Evolutionary conservation across 2,329 filamentous ascomycete species (phyloP).

Genomic region (Rutstroemia sp.): DNA sequence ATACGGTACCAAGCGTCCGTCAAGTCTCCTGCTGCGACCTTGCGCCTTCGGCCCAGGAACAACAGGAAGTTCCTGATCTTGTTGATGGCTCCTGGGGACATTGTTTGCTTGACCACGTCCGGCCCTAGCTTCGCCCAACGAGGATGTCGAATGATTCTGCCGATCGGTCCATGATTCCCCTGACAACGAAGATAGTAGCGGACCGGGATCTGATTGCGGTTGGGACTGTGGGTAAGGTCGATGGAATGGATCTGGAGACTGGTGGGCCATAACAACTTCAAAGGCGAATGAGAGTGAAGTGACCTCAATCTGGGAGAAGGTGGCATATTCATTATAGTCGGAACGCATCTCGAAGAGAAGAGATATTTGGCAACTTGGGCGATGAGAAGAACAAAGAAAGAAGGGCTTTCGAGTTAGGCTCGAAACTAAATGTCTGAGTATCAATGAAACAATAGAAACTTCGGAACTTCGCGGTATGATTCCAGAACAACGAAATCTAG

Average conservation of each 20-base stretch:
- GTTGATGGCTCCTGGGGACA: neutral
- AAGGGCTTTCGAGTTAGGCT: neutral
- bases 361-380: neutral
- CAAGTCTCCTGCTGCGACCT: constrained; percentile 5
- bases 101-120: neutral
- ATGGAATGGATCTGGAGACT: neutral
- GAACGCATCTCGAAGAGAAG: neutral
- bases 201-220: neutral
- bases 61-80: neutral
- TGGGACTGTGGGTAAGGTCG: neutral
- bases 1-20: constrained; percentile 1
- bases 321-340: neutral
- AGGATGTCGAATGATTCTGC: neutral
- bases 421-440: neutral
- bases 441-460: neutral
- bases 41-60: neutral
- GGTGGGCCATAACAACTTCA: neutral
- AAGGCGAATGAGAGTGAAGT: neutral
- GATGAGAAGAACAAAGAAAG: neutral
- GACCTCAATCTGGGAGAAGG: neutral
- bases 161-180: constrained; percentile 1
- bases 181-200: neutral
- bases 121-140: neutral
- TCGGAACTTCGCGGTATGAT: neutral
- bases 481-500: neutral